Conservation (phyloP, 306 rosid genomes). For the Cucurbita maxima region DNA sequence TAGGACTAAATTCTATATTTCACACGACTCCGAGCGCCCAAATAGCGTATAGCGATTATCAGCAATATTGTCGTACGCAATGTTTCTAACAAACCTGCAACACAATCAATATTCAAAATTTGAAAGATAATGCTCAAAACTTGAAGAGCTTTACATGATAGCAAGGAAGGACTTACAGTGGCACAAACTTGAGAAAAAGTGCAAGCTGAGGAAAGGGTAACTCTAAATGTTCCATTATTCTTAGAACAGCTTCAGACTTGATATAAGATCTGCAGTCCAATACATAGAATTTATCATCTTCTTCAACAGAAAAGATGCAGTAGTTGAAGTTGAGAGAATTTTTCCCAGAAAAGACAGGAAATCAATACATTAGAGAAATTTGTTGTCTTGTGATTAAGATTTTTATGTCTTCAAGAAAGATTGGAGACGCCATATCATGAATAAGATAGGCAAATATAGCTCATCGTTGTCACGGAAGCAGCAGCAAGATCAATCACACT, state of each 20-base stretch:
- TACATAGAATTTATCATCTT: conserved; percentile 4
- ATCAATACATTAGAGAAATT: background rate
- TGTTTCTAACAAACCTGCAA: conserved; percentile 64
- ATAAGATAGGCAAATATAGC: background rate
- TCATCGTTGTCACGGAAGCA: background rate
- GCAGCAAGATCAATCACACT: too few relatives aligned
- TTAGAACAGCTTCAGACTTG: conserved; percentile 80
- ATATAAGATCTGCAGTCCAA: conserved; percentile 55
- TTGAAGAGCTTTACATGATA: background rate
- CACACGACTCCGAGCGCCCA: conserved; percentile 83
- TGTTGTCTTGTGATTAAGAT: too few relatives aligned
- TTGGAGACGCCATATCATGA: background rate
- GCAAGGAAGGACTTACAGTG: conserved; percentile 44
- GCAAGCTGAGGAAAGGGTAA: conserved; percentile 84
- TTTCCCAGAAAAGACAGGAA: background rate
- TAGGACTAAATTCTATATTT: conserved; percentile 24
- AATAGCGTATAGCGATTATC: conserved; percentile 72
- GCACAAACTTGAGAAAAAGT: conserved; percentile 46
- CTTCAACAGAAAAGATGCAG: background rate
- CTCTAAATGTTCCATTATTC: conserved; percentile 81
- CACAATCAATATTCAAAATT: background rate
- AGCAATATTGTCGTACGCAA: conserved; percentile 77
- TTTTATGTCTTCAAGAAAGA: background rate
- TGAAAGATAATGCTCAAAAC: conserved; percentile 2
- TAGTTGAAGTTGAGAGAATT: background rate